Evolutionary conservation across 768 basidiomycete genomes (phyloP).

Genomic region (Lentinus brumalis): DNA sequence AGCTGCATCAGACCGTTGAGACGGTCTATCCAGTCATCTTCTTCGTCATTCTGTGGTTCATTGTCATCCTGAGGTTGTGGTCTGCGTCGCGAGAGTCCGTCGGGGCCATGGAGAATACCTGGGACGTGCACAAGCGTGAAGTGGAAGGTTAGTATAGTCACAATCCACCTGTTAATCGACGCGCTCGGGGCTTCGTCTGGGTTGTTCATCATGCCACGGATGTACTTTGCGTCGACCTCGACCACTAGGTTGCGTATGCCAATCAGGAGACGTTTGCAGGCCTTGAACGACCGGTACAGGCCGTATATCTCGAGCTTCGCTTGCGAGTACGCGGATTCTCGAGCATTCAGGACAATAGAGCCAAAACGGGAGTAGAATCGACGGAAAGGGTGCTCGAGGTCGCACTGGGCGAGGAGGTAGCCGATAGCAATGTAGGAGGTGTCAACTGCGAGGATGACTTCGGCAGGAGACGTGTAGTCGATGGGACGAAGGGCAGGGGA

Average conservation of each 20-base stretch:
- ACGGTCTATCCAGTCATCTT: slow-evolving; percentile 22
- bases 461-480: slow-evolving; percentile 20
- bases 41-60: neutral
- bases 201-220: slow-evolving; percentile 42
- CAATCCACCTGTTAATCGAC: slow-evolving; percentile 46
- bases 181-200: slow-evolving; percentile 41
- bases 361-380: slow-evolving; percentile 36
- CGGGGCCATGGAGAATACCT: slow-evolving; percentile 26
- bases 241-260: slow-evolving; percentile 36
- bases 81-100: slow-evolving; percentile 34
- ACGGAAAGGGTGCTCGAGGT: slow-evolving; percentile 7
- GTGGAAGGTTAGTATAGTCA: slow-evolving; percentile 38
- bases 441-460: slow-evolving; percentile 28
- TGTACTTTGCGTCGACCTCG: slow-evolving; percentile 42
- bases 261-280: slow-evolving; percentile 30
- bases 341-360: slow-evolving; percentile 39
- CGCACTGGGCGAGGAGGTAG: slow-evolving; percentile 31
- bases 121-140: slow-evolving; percentile 42
- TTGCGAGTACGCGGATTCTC: slow-evolving; percentile 25
- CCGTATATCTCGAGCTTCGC: slow-evolving; percentile 34
- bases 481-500: slow-evolving; percentile 23
- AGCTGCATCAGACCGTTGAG: slow-evolving; percentile 14
- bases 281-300: slow-evolving; percentile 17
- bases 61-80: slow-evolving; percentile 3
- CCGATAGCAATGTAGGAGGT: slow-evolving; percentile 28